Percentiles rank a stretch among this genome's conserved stretches.
Evolutionary conservation across 1,284 basidiomycete species (phyloP).

Genomic region (Ceratobasidium theobromae): DNA sequence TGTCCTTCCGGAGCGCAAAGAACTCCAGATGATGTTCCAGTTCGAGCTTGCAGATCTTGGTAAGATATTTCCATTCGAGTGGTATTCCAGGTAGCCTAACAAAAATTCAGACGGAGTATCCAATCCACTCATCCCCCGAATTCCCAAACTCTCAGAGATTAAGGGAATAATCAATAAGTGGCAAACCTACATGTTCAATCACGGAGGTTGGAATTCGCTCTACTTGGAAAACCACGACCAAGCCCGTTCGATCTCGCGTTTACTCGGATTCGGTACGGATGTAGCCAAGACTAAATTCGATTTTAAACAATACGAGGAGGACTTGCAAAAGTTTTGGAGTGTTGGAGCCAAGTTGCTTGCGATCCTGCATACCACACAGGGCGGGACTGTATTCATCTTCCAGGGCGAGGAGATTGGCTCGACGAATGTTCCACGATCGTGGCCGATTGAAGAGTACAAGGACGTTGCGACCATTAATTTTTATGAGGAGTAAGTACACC

Average conservation of each 20-base stretch:
- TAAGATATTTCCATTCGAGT: neutral
- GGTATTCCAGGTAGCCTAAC: neutral
- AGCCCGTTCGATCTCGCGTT: constrained; percentile 60
- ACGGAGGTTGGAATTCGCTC: constrained; percentile 67
- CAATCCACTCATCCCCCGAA: constrained; percentile 47
- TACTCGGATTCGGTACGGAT: constrained; percentile 56
- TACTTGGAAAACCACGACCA: constrained; percentile 72
- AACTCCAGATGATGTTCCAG: constrained; percentile 70
- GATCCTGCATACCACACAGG: constrained; percentile 59
- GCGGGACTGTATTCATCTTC: constrained; percentile 70
- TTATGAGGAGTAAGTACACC: constrained; percentile 46
- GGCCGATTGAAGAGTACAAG: constrained; percentile 73
- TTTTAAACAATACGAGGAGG: constrained; percentile 4
- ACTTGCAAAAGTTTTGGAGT: constrained; percentile 49
- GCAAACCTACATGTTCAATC: constrained; percentile 58
- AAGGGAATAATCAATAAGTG: constrained; percentile 59
- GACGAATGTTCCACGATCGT: constrained; percentile 64
- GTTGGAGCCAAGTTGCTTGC: constrained; percentile 65
- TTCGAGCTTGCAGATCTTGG: constrained; percentile 50
- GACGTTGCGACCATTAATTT: constrained; percentile 62
- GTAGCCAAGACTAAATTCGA: constrained; percentile 40
- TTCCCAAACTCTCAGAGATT: constrained; percentile 60
- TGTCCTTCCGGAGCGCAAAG: constrained; percentile 60
- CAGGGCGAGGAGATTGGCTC: constrained; percentile 74
- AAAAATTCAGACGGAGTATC: constrained; percentile 40